A percentile compares a stretch with the other conserved stretches of the same genome.
Evolutionary conservation across 345 rosid species (phyloP).

Genomic region (Eucalyptus camaldulensis): DNA sequence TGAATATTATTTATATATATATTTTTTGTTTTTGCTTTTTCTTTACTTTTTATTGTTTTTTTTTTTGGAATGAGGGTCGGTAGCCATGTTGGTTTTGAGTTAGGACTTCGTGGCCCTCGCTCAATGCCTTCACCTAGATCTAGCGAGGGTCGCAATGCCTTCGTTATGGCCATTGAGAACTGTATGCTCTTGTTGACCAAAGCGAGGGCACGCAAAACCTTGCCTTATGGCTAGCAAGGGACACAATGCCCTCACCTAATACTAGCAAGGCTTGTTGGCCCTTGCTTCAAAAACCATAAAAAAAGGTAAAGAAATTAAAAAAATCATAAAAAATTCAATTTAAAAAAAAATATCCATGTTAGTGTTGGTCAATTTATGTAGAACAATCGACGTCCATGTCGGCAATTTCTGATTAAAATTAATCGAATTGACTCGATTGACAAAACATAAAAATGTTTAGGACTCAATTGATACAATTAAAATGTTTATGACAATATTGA

Average conservation of each 20-base stretch:
- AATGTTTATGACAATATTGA: rapidly evolving
- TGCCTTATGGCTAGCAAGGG: too few species aligned
- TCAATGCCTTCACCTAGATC: too few species aligned
- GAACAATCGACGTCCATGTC: rapidly evolving
- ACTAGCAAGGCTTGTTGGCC: neutral
- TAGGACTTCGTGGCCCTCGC: too few species aligned
- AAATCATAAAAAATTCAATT: neutral
- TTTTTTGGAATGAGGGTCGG: neutral
- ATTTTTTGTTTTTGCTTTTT: rapidly evolving
- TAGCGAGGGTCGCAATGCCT: too few species aligned
- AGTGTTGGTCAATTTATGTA: too few species aligned
- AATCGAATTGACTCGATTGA: rapidly evolving
- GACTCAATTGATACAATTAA: rapidly evolving
- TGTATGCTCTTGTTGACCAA: rapidly evolving
- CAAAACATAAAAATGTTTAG: too few species aligned
- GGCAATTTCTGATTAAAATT: rapidly evolving
- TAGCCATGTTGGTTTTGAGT: rapidly evolving
- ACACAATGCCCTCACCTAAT: rapidly evolving
- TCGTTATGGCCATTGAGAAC: too few species aligned
- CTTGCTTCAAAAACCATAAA: neutral
- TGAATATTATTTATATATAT: too few species aligned
- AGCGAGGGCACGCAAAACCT: rapidly evolving
- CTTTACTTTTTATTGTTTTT: too few species aligned
- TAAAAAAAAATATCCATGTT: too few species aligned
- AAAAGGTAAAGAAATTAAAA: too few species aligned